phyloP scores from a whole-genome alignment of 495 filamentous ascomycete species.

The Lepraria neglecta region DNA sequence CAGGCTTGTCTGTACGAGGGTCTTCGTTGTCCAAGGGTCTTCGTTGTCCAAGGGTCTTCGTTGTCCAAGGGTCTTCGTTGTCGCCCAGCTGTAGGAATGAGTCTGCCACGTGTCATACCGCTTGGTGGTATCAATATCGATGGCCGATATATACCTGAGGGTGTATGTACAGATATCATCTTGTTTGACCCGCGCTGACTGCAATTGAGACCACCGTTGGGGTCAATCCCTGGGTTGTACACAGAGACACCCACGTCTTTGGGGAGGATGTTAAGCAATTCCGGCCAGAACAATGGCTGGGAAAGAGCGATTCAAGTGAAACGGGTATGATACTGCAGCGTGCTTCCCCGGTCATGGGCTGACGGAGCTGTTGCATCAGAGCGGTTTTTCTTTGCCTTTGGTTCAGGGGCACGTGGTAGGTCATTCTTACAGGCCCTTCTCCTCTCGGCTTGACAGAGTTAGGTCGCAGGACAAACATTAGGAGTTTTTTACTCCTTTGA shows the following conservation, averaged over 20 bases:
- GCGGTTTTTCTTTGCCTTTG: constrained; percentile 34
- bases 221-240: constrained; percentile 55
- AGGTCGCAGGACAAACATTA: background rate
- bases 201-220: constrained; percentile 49
- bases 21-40: constrained; percentile 54
- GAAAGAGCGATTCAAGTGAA: constrained; percentile 16
- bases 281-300: constrained; percentile 55
- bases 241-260: constrained; percentile 51
- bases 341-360: background rate
- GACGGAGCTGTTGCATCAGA: constrained; percentile 36
- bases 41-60: no score
- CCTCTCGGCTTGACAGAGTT: background rate
- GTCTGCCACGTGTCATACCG: constrained; percentile 46
- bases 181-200: background rate
- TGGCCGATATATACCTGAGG: constrained; percentile 46
- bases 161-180: constrained; percentile 22
- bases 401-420: constrained; percentile 26
- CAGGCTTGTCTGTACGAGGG: constrained; percentile 62
- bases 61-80: constrained; percentile 59
- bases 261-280: constrained; percentile 52
- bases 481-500: background rate
- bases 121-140: constrained; percentile 30
- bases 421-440: background rate
- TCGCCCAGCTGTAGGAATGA: constrained; percentile 52
- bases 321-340: constrained; percentile 6